Evolutionary conservation across 805 yeast species (phyloP).

Genomic region (Metschnikowia cerradonensis): DNA sequence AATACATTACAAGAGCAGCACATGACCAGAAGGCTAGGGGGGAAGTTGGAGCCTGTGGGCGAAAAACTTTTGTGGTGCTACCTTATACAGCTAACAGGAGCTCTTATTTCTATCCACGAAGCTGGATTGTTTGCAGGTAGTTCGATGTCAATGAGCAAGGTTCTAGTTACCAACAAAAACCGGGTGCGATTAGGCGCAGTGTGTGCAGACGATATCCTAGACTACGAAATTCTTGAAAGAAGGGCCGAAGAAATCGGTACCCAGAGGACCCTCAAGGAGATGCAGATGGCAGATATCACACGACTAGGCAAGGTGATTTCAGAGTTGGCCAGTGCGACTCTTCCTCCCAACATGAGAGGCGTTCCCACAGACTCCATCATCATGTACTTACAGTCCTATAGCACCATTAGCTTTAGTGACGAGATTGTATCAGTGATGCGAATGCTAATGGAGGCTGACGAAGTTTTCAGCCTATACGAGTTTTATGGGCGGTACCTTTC

Average conservation of each 20-base stretch:
- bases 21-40: slow-evolving; percentile 41
- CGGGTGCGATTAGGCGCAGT: slow-evolving; percentile 68
- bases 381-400: slow-evolving; percentile 15
- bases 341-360: slow-evolving; percentile 26
- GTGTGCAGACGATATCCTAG: slow-evolving; percentile 67
- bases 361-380: slow-evolving; percentile 11
- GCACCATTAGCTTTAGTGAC: slow-evolving; percentile 30
- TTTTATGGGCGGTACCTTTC: slow-evolving; percentile 26
- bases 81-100: slow-evolving; percentile 69
- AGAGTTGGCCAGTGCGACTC: slow-evolving; percentile 45
- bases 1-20: slow-evolving; percentile 68
- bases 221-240: slow-evolving; percentile 33
- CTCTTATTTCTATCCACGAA: slow-evolving; percentile 61
- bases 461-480: slow-evolving; percentile 19
- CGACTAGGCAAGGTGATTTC: slow-evolving; percentile 58
- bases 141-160: slow-evolving; percentile 59
- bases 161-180: slow-evolving; percentile 68
- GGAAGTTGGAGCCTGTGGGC: slow-evolving; percentile 48
- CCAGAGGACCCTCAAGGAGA: slow-evolving; percentile 17
- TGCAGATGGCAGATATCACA: slow-evolving; percentile 53
- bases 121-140: slow-evolving; percentile 58
- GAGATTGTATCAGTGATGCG: slow-evolving; percentile 38
- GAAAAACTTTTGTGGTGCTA: slow-evolving; percentile 74
- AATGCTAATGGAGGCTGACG: slow-evolving; percentile 16
- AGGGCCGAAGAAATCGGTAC: slow-evolving; percentile 9